These are phyloP conservation scores for Dysphania ambrosioides DNA, from an alignment of 148 eudicot species.

Conservation along the genomic window DNA sequence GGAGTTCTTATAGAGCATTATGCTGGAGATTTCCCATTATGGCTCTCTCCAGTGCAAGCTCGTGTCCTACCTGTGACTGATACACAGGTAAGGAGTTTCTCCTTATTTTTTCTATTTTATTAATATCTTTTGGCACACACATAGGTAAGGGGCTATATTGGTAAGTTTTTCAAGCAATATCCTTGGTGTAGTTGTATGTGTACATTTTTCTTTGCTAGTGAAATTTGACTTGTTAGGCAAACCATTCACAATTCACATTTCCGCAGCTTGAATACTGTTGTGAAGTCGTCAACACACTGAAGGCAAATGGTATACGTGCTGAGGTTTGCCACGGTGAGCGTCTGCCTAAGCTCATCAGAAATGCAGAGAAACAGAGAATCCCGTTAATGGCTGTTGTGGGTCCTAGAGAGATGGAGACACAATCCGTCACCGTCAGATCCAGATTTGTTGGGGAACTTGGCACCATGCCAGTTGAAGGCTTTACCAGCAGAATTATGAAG, in stretches of 20 bases:
- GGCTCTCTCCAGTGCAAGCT: too few relatives aligned
- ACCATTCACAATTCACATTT: not conserved
- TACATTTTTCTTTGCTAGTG: not conserved
- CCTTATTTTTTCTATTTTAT: too few relatives aligned
- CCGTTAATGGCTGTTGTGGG: slow-evolving; percentile 95
- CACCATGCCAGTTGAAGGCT: slow-evolving; percentile 59
- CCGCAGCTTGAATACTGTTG: slow-evolving; percentile 70
- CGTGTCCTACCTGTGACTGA: not conserved
- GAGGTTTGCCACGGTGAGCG: slow-evolving; percentile 94
- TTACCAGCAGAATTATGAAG: slow-evolving; percentile 43
- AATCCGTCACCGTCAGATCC: slow-evolving; percentile 78
- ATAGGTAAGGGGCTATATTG: slow-evolving; percentile 43
- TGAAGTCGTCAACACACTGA: slow-evolving; percentile 51
- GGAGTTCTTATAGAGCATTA: too few relatives aligned
- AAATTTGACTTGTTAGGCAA: not conserved
- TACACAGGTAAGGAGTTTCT: too few relatives aligned
- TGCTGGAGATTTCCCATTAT: too few relatives aligned
- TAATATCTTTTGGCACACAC: too few relatives aligned
- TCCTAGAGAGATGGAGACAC: slow-evolving; percentile 74
- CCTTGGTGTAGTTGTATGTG: not conserved
- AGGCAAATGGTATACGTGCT: slow-evolving; percentile 64
- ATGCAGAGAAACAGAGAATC: slow-evolving; percentile 80
- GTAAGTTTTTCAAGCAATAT: not conserved
- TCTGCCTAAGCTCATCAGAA: slow-evolving; percentile 81
- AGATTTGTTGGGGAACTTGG: slow-evolving; percentile 88